Base-by-base conservation (phyloP, 805 yeast species). In the Lipomyces yamadae region DNA sequence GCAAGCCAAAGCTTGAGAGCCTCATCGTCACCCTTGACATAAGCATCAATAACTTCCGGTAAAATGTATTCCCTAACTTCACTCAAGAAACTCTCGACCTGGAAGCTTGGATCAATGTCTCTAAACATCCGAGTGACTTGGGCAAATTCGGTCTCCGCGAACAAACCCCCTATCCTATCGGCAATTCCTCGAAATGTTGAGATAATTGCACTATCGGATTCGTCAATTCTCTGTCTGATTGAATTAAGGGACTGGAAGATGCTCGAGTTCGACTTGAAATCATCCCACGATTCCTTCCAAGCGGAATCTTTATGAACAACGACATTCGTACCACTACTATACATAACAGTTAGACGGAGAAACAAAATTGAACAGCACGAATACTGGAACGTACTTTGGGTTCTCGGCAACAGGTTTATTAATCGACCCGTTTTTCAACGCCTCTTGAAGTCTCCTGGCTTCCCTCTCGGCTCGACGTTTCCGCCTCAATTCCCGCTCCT, bases 81-180 rank as follows among this genome's bases (percentile, higher is more conserved):
- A 72, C 84, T 86, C 70, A 88, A 84, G 81, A 95, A 93, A 66
- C 84, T 86, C 67, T 91, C 94, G 73, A 86, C 83, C 70, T 86
- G 87, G 83, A 95, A 95, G 52, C 85, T 82, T 62, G 98, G 97
- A 79, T 95, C 99, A 85, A 94, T 88, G 76, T 87, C 85, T 80
- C 86, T 90, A 81, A 95, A 91, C 75, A 88, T 86, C 72, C 89
- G 87, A 70, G 90, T 83, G n/a, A 93, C 99, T 78, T 89, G 89
- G 30, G 97, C 98, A 70, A 91, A 87, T 81, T 95, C 99, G 48
- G 98, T 95, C 81, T 95, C 99, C 53, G 95, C 95, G 76, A 93
- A 93, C 75, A 93, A 87, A 4, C 96, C 92, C 5, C 95, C 88
- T 64, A 95, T 81, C 76, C 91, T 90, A 76, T 88, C 91, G 53